These are phyloP conservation scores for Trypanosoma conorhini DNA, from an alignment of 208 protist genomes.

Conservation along the genomic window DNA sequence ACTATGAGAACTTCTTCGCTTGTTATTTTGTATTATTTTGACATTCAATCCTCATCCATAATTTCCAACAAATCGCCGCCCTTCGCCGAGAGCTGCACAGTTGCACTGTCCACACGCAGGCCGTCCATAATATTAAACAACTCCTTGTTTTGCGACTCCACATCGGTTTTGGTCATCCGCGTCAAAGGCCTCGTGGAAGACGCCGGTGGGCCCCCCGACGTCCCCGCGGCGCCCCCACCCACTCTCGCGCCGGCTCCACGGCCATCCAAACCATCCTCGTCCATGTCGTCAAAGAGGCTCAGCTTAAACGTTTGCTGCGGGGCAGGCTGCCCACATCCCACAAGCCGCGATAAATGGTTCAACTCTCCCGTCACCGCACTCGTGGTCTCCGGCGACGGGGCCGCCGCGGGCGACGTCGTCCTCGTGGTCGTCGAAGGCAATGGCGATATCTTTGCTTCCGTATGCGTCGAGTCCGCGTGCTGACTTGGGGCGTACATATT, in stretches of 20 bases:
- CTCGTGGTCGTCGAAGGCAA: neutral
- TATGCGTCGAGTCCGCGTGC: neutral
- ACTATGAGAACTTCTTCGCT: neutral
- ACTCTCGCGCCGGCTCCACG: neutral
- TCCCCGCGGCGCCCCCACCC: neutral
- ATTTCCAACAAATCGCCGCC: constrained; percentile 67
- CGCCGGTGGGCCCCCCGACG: neutral
- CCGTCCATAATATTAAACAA: constrained; percentile 55
- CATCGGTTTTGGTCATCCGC: constrained; percentile 33
- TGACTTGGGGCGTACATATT: constrained; percentile 52
- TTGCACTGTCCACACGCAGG: constrained; percentile 19
- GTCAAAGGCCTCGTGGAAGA: neutral
- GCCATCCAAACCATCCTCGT: constrained; percentile 12
- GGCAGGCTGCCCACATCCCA: constrained; percentile 23
- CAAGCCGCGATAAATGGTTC: constrained; percentile 56
- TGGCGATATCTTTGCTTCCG: constrained; percentile 3
- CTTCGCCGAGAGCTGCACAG: neutral
- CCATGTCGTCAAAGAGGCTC: constrained; percentile 45
- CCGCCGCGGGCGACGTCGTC: neutral
- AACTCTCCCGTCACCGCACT: constrained; percentile 42
- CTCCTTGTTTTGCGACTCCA: constrained; percentile 53
- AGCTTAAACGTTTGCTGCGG: constrained; percentile 39
- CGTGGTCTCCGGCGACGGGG: constrained; percentile 8
- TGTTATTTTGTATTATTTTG: neutral
- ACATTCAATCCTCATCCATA: constrained; percentile 75